phyloP scores from a whole-genome alignment of 2,329 filamentous ascomycete species.

The Arthroderma sp. region DNA sequence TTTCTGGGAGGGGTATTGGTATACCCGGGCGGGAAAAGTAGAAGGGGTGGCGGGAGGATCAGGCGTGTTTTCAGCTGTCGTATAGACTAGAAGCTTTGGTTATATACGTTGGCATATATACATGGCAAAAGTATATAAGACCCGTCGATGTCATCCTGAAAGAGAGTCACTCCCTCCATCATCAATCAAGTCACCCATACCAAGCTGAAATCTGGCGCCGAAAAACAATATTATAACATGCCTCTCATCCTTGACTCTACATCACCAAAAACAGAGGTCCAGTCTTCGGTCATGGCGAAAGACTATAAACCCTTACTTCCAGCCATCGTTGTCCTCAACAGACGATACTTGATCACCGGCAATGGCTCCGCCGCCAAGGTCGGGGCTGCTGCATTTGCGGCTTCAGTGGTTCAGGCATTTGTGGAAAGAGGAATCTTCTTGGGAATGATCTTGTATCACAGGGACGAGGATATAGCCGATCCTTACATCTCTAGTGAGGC shows the following conservation, averaged over 20 bases:
- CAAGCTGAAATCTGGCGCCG: background rate
- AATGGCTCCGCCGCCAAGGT: background rate
- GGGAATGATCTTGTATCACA: background rate
- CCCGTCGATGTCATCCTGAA: background rate
- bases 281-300: background rate
- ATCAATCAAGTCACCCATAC: background rate
- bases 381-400: background rate
- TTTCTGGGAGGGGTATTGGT: background rate
- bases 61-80: background rate
- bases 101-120: background rate
- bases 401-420: background rate
- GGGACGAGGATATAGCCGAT: background rate
- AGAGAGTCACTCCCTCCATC: background rate
- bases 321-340: constrained; percentile 1
- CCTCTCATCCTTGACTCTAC: background rate
- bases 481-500: background rate
- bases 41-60: background rate
- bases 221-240: background rate
- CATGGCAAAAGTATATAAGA: background rate
- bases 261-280: background rate
- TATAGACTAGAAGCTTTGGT: background rate
- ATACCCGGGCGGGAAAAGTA: background rate
- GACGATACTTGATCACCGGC: background rate
- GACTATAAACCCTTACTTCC: background rate
- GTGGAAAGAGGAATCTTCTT: constrained; percentile 1